phyloP scores from a whole-genome alignment of 495 filamentous ascomycete genomes.

The Annulohypoxylon bovei region DNA sequence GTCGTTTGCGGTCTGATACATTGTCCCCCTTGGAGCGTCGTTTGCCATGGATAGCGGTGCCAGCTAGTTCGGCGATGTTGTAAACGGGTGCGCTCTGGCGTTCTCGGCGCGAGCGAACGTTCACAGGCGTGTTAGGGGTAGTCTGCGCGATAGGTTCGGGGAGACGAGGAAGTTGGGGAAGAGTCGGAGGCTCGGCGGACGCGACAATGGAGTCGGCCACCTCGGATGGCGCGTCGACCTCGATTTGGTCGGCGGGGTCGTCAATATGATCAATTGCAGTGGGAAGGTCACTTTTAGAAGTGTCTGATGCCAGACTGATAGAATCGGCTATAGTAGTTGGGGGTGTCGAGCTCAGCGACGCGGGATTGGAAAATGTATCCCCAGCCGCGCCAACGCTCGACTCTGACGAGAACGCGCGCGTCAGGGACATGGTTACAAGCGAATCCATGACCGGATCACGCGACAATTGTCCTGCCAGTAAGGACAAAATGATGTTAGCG shows the following conservation, averaged over 20 bases:
- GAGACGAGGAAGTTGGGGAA: neutral
- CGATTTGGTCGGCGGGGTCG: constrained; percentile 31
- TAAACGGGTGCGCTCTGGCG: constrained; percentile 61
- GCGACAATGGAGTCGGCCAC: constrained; percentile 53
- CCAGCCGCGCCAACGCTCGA: constrained; percentile 45
- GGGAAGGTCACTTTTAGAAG: constrained; percentile 40
- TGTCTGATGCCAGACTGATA: constrained; percentile 57
- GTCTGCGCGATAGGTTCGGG: constrained; percentile 6
- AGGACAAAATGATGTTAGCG: constrained; percentile 1
- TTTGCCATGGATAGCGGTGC: constrained; percentile 57
- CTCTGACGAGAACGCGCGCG: constrained; percentile 47
- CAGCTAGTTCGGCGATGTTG: constrained; percentile 63
- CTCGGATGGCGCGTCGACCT: constrained; percentile 42
- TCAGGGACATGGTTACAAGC: constrained; percentile 32
- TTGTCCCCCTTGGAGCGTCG: constrained; percentile 53
- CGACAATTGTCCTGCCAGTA: constrained; percentile 22
- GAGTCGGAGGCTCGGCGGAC: constrained; percentile 23
- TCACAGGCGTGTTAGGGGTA: constrained; percentile 30
- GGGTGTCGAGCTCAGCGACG: constrained; percentile 60
- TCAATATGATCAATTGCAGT: constrained; percentile 34
- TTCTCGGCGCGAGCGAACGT: constrained; percentile 55
- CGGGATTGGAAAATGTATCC: constrained; percentile 53
- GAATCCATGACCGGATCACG: constrained; percentile 41
- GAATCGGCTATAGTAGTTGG: constrained; percentile 59
- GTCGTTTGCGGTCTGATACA: constrained; percentile 50